Percentiles rank a stretch among this genome's conserved stretches.
Conservation (phyloP, 176 grass and related monocot genomes). For the Miscanthus lutarioriparius region DNA sequence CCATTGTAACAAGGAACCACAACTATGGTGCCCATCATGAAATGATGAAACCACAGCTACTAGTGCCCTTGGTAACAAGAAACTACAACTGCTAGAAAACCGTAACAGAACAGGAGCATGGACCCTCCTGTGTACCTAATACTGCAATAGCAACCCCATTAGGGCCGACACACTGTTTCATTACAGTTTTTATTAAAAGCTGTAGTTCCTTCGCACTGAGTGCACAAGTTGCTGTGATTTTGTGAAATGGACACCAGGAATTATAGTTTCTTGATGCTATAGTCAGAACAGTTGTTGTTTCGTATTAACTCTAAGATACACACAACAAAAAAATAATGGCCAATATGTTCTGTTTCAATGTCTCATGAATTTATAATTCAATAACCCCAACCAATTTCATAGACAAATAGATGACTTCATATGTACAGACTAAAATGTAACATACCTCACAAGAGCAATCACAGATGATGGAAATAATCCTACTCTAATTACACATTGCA, state of each 20-base stretch:
- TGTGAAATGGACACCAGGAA: too few relatives aligned
- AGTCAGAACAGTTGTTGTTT: too few relatives aligned
- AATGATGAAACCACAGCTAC: not conserved
- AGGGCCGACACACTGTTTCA: not conserved
- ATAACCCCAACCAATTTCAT: slow-evolving; percentile 24
- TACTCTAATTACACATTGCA: slow-evolving; percentile 36
- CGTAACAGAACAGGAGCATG: not conserved
- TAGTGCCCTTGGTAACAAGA: not conserved
- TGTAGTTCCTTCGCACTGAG: too few relatives aligned
- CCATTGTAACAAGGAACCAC: not conserved
- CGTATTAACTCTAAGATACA: too few relatives aligned
- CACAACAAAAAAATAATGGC: not conserved
- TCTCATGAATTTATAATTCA: slow-evolving; percentile 33
- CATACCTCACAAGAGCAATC: slow-evolving; percentile 35
- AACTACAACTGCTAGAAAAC: not conserved
- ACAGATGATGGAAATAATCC: slow-evolving; percentile 34
- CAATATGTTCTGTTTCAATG: slow-evolving; percentile 22
- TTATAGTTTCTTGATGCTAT: too few relatives aligned
- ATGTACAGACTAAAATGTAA: slow-evolving; percentile 37
- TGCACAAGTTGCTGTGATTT: too few relatives aligned
- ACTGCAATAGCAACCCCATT: not conserved
- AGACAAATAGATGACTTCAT: slow-evolving; percentile 31
- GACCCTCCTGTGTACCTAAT: not conserved
- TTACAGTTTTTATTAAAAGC: not conserved
- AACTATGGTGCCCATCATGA: not conserved